These are phyloP conservation scores for Penicillium sp. DNA, from an alignment of 2,329 filamentous ascomycete species.

Conservation along the genomic window DNA sequence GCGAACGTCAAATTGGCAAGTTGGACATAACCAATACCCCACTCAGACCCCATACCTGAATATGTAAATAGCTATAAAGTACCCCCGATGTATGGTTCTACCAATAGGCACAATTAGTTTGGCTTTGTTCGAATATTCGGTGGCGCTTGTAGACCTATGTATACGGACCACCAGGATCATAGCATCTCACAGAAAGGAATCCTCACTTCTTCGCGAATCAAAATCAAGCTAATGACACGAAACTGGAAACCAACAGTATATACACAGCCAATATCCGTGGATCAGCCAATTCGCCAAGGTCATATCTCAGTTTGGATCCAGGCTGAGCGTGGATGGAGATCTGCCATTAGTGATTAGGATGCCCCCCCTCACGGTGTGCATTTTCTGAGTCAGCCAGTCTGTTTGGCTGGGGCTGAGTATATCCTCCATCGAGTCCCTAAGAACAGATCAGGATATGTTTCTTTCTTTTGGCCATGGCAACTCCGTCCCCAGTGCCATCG, in stretches of 20 bases:
- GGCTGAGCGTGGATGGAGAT: neutral
- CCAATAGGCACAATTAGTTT: neutral
- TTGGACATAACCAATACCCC: neutral
- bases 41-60: neutral
- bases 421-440: neutral
- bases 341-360: neutral
- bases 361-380: neutral
- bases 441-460: neutral
- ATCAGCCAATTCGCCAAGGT: neutral
- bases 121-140: too few relatives aligned
- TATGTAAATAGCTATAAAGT: neutral
- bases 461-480: slow-evolving; percentile 2
- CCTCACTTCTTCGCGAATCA: neutral
- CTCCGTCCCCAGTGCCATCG: slow-evolving; percentile 8
- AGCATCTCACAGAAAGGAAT: neutral
- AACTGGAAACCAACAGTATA: neutral
- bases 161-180: neutral
- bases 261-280: neutral
- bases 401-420: slow-evolving; percentile 1
- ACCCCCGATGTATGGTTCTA: neutral
- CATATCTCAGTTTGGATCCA: neutral
- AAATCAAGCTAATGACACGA: neutral
- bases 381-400: neutral
- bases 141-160: neutral
- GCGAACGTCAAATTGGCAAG: neutral